phyloP scores from a whole-genome alignment of 805 yeast genomes.

The Ogataea nonfermentans region DNA sequence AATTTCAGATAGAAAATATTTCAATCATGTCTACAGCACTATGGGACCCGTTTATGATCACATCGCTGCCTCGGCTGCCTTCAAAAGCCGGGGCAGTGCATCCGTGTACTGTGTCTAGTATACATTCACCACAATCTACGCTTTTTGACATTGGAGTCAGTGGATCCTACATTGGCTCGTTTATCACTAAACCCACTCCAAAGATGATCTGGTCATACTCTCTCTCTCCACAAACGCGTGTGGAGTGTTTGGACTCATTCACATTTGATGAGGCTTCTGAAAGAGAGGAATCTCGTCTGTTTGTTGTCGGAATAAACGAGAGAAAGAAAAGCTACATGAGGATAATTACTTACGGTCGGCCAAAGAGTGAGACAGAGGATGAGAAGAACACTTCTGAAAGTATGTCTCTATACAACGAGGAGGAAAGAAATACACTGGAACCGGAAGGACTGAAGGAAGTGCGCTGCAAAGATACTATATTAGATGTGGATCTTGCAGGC shows the following conservation, averaged over 20 bases:
- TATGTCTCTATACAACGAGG: conserved; percentile 29
- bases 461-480: conserved; percentile 27
- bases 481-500: conserved; percentile 27
- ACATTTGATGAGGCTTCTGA: conserved; percentile 21
- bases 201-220: conserved; percentile 55
- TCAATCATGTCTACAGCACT: conserved; percentile 14
- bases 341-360: conserved; percentile 28
- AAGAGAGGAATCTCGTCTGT: conserved; percentile 23
- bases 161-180: conserved; percentile 51
- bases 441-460: conserved; percentile 34
- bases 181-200: conserved; percentile 55
- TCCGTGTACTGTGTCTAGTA: conserved; percentile 28
- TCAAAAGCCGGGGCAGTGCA: conserved; percentile 21
- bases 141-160: conserved; percentile 51
- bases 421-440: conserved; percentile 33
- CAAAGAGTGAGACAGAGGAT: conserved; percentile 22
- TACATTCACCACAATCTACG: conserved; percentile 31
- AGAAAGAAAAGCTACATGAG: conserved; percentile 33
- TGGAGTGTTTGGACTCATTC: conserved; percentile 42
- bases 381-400: conserved; percentile 31
- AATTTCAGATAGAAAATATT: conserved; percentile 6
- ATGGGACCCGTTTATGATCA: conserved; percentile 33
- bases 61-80: conserved; percentile 34
- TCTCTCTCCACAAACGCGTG: conserved; percentile 45
- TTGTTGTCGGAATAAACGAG: conserved; percentile 37